Conservation (phyloP, 106 monocot genomes). For the Hemerocallis citrina region DNA sequence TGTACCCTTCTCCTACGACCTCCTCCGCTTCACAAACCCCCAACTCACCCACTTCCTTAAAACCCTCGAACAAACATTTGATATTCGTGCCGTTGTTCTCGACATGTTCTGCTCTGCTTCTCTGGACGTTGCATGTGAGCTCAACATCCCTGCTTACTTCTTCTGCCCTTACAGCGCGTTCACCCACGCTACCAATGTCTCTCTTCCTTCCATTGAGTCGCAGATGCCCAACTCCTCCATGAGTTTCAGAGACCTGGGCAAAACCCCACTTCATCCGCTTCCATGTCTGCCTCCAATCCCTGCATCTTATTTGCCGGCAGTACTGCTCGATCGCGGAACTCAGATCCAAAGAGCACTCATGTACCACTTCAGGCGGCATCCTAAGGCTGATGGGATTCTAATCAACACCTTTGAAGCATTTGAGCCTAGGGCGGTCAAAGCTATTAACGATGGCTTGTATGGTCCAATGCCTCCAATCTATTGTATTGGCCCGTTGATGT, state of each 20-base stretch:
- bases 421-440: conserved; percentile 24
- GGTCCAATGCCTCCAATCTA: conserved; percentile 5
- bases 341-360: background rate
- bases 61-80: background rate
- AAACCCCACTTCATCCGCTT: conserved; percentile 7
- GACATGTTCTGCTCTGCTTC: conserved; percentile 28
- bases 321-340: background rate
- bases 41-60: conserved; percentile 5
- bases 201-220: conserved; percentile 8
- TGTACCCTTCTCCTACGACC: background rate
- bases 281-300: conserved; percentile 25
- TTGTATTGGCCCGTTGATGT: conserved; percentile 8
- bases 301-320: conserved; percentile 10
- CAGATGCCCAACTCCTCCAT: too few relatives aligned
- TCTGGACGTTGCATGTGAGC: conserved; percentile 28
- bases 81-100: conserved; percentile 20
- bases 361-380: background rate
- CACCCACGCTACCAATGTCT: conserved; percentile 17
- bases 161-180: conserved; percentile 19
- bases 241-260: conserved; percentile 12
- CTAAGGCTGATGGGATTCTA: conserved; percentile 15
- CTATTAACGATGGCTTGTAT: background rate
- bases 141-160: conserved; percentile 28
- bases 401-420: conserved; percentile 41
- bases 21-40: background rate